phyloP scores from a whole-genome alignment of 2,329 filamentous ascomycete genomes.

The Fusarium acutatum region DNA sequence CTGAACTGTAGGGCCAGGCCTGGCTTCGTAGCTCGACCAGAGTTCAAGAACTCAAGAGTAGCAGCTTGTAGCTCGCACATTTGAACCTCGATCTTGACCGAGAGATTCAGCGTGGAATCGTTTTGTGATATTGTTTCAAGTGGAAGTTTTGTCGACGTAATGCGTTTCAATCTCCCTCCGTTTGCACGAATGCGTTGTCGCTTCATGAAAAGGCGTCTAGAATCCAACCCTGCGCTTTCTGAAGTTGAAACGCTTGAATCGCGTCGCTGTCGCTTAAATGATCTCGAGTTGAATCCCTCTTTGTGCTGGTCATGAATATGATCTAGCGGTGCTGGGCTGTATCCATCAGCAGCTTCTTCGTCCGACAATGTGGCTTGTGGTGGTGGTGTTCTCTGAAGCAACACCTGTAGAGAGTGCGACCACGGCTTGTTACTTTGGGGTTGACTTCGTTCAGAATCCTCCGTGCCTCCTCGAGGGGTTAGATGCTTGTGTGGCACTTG shows the following conservation, averaged over 20 bases:
- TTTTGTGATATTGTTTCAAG: slow-evolving; percentile 38
- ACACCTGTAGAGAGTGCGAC: slow-evolving; percentile 27
- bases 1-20: slow-evolving; percentile 30
- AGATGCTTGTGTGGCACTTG: background rate
- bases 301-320: background rate
- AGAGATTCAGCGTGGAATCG: slow-evolving; percentile 26
- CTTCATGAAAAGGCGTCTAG: slow-evolving; percentile 33
- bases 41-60: slow-evolving; percentile 8
- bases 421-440: slow-evolving; percentile 5
- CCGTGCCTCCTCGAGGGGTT: background rate
- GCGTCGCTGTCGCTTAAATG: slow-evolving; percentile 11
- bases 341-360: background rate
- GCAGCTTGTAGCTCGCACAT: slow-evolving; percentile 11
- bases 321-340: background rate
- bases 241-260: slow-evolving; percentile 4
- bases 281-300: background rate
- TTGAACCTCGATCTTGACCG: slow-evolving; percentile 1
- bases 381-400: slow-evolving; percentile 32
- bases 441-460: background rate
- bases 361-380: background rate
- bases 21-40: slow-evolving; percentile 4
- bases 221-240: slow-evolving; percentile 13
- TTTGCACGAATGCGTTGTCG: slow-evolving; percentile 23
- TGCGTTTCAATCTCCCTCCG: slow-evolving; percentile 29
- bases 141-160: slow-evolving; percentile 36